Percentiles rank a stretch among this genome's conserved stretches.
phyloP scores from a whole-genome alignment of 441 rosid genomes.

The Melastoma candidum region DNA sequence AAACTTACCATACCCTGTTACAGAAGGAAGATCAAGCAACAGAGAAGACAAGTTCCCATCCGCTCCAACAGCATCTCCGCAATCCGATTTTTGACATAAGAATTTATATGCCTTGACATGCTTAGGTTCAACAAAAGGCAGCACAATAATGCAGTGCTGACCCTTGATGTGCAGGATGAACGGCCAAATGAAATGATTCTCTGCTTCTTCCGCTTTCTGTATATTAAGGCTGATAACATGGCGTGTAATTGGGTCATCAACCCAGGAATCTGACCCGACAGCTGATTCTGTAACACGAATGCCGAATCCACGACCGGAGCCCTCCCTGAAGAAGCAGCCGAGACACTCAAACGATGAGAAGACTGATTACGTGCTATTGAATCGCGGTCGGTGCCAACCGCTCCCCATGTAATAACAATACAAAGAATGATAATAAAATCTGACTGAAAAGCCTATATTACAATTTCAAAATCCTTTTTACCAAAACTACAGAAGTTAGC shows the following conservation, averaged over 20 bases:
- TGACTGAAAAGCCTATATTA: no score
- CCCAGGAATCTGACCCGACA: constrained; percentile 85
- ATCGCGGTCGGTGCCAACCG: no score
- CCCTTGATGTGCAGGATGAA: constrained; percentile 61
- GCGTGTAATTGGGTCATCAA: constrained; percentile 92
- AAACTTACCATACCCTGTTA: constrained; percentile 86
- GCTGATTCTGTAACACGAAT: constrained; percentile 57
- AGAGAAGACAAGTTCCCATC: constrained; percentile 66
- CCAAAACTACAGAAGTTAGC: no score
- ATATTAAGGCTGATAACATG: constrained; percentile 61
- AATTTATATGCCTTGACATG: constrained; percentile 49
- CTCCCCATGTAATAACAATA: no score
- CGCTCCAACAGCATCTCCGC: constrained; percentile 66
- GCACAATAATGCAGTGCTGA: constrained; percentile 45
- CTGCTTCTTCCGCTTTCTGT: constrained; percentile 31
- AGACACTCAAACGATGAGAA: background rate
- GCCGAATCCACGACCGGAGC: constrained; percentile 73
- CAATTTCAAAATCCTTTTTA: no score
- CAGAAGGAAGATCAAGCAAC: constrained; percentile 82
- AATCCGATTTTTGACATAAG: constrained; percentile 55
- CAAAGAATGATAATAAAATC: no score
- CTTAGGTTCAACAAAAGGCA: constrained; percentile 68
- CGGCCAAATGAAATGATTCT: constrained; percentile 62
- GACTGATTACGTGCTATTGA: no score
- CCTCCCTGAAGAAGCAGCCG: constrained; percentile 45